These are phyloP conservation scores for Eimeria maxima DNA, from an alignment of 169 alveolate species.

Conservation along the genomic window DNA sequence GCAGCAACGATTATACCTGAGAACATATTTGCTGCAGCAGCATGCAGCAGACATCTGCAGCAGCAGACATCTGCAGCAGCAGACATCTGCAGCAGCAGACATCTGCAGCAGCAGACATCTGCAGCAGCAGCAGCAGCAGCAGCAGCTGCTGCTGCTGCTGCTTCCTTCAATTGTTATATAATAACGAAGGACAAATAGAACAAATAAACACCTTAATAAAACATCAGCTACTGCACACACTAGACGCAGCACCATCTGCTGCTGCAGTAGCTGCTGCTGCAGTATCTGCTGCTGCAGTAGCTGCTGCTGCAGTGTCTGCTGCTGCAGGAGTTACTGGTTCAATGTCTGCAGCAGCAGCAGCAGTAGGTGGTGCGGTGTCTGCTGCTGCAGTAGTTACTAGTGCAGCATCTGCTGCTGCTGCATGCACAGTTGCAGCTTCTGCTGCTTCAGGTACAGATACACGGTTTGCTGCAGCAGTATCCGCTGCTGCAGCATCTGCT, in stretches of 20 bases:
- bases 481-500: slow-evolving; percentile 8
- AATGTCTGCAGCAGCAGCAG: not conserved
- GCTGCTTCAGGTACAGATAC: no score
- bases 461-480: no score
- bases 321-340: not conserved
- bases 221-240: not conserved
- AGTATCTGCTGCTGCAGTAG: not conserved
- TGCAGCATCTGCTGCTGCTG: not conserved
- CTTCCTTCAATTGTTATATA: not conserved
- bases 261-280: slow-evolving; percentile 8
- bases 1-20: not conserved
- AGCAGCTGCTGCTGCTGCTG: slow-evolving; percentile 1
- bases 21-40: not conserved
- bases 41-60: no score
- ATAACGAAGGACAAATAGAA: not conserved
- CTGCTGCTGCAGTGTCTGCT: not conserved
- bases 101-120: no score
- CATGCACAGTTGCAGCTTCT: not conserved
- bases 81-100: not conserved
- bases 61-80: no score
- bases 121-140: not conserved
- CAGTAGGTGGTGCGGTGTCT: not conserved
- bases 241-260: not conserved
- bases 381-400: slow-evolving; percentile 5
- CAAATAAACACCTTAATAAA: no score